Base-by-base conservation (phyloP, 2,329 filamentous ascomycete species). In the Dactylella cylindrospora region DNA sequence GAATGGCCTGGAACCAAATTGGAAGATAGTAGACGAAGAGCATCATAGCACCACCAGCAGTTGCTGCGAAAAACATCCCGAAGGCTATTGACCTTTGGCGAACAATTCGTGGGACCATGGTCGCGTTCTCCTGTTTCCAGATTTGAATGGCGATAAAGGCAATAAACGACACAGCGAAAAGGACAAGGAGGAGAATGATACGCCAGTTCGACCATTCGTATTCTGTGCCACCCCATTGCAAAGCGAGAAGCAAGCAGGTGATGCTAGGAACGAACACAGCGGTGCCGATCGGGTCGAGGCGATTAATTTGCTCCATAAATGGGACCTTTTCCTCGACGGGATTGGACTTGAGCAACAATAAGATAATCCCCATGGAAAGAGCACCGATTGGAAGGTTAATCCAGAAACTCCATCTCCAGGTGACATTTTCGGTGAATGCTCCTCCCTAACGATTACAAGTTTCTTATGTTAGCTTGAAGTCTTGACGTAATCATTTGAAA, bases 141-240 rank as follows among this genome's bases (percentile, higher is more conserved):
- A 79, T 70, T 70, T 84, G 80, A 1, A 83, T 75, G 1, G 72
- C 69, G 19, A 73, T 72, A 67, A 83, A 84, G 3, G 73, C 74
- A 26, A 76, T 53, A 8, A 75, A 72, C 2, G 76, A 73, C 12
- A 78, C 67, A 0, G 68, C 77, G 55, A 79, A 81, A 7, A 81
- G 65, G 35, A 76, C 72, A 6, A 83, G 74, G n/a, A 83, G 73
- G 5, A 78, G 66, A 41, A 83, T 76, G 49, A 82, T 76, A 35
- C 77, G 76, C 72, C 77, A 77, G 65, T 73, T 75, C 31, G 69
- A 72, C 81, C 80, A 84, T 0, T 73, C 64, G 66, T 81, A 79
- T 2, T 70, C 75, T 2, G 76, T 75, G 2, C 81, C 81, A 45
- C 80, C 81, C 82, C 81, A 85, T 67, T 85, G 79, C 26, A 86